These are phyloP conservation scores for Phaeosphaeria sp. DNA, from an alignment of 2,329 filamentous ascomycete species.

Conservation along the genomic window DNA sequence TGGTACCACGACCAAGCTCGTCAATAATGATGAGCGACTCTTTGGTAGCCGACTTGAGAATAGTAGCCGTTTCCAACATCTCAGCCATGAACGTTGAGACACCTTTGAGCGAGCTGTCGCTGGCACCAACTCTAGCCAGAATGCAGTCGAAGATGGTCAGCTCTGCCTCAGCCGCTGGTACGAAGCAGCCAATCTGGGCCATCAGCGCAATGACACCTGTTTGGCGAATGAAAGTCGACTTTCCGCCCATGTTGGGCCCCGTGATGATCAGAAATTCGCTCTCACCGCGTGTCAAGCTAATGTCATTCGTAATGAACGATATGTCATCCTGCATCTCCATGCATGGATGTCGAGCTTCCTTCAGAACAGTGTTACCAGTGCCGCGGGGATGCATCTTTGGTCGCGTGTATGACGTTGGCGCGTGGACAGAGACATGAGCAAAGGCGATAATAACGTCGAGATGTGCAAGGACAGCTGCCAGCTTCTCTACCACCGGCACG, in stretches of 20 bases:
- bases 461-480: slow-evolving; percentile 88
- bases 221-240: slow-evolving; percentile 97
- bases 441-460: slow-evolving; percentile 95
- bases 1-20: slow-evolving; percentile 93
- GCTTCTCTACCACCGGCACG: slow-evolving; percentile 86
- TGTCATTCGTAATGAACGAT: slow-evolving; percentile 98
- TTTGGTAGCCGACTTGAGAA: slow-evolving; percentile 92
- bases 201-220: slow-evolving; percentile 96
- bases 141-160: slow-evolving; percentile 97
- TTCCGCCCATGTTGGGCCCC: slow-evolving; percentile 98
- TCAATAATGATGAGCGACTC: slow-evolving; percentile 99
- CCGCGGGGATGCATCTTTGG: slow-evolving; percentile 90
- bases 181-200: slow-evolving; percentile 96
- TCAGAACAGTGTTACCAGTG: slow-evolving; percentile 85
- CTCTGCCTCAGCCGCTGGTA: slow-evolving; percentile 88
- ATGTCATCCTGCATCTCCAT: slow-evolving; percentile 99
- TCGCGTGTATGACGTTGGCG: slow-evolving; percentile 87
- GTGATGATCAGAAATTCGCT: slow-evolving; percentile 97
- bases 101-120: slow-evolving; percentile 95
- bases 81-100: slow-evolving; percentile 99
- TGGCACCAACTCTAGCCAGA: slow-evolving; percentile 91
- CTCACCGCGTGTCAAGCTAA: slow-evolving; percentile 75
- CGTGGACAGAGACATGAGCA: slow-evolving; percentile 90
- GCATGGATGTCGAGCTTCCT: slow-evolving; percentile 92
- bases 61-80: slow-evolving; percentile 98